These are phyloP conservation scores for Lepidopterella palustris DNA, from an alignment of 495 filamentous ascomycete genomes.

Conservation along the genomic window DNA sequence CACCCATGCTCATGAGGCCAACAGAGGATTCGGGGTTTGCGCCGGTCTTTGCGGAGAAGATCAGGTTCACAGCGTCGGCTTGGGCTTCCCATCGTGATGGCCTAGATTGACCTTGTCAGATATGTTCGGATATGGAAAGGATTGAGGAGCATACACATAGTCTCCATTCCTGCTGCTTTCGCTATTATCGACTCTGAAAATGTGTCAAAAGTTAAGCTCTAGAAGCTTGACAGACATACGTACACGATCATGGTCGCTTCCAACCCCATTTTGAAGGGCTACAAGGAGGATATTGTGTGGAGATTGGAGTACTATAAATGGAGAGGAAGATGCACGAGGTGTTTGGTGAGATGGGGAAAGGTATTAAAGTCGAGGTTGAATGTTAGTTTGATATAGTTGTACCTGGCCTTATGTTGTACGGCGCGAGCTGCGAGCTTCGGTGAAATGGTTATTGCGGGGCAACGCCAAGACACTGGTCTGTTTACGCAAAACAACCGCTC, in stretches of 20 bases:
- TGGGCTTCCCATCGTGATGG: slow-evolving; percentile 95
- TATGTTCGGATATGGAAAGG: background rate
- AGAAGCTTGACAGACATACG: slow-evolving; percentile 30
- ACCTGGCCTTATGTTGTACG: no score
- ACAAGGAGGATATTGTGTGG: background rate
- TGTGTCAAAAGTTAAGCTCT: slow-evolving; percentile 20
- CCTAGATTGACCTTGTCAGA: slow-evolving; percentile 35
- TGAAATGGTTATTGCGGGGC: background rate
- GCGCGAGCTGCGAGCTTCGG: no score
- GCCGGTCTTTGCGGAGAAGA: slow-evolving; percentile 89
- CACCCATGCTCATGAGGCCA: slow-evolving; percentile 97
- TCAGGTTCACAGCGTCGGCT: slow-evolving; percentile 85
- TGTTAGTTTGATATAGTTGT: background rate
- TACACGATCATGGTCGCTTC: slow-evolving; percentile 73
- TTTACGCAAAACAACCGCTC: background rate
- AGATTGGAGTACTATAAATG: background rate
- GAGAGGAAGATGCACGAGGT: background rate
- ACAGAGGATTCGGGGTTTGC: slow-evolving; percentile 94
- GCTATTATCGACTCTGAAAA: slow-evolving; percentile 83
- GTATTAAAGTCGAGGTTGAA: background rate
- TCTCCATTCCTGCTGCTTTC: slow-evolving; percentile 97
- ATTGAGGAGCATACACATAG: slow-evolving; percentile 54
- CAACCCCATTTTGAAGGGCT: slow-evolving; percentile 54
- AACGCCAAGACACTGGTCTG: background rate
- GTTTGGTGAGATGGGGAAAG: background rate